Conservation (phyloP, 352 stramenopile species). For the Aphanomyces euteiches region DNA sequence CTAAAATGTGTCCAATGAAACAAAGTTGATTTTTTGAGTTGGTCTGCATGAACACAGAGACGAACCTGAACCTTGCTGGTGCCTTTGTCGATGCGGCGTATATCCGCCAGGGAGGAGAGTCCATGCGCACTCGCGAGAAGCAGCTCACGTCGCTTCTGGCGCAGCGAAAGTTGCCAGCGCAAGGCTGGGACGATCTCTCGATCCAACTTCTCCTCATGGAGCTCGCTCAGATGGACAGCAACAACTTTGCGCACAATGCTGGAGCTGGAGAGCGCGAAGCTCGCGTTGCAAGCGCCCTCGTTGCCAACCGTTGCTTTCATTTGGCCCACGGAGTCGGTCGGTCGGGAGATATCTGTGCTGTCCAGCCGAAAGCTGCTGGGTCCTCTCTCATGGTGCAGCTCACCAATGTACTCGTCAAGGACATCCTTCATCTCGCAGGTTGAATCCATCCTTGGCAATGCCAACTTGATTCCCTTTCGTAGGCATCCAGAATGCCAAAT, state of each 20-base stretch:
- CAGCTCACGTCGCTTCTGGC: constrained; percentile 73
- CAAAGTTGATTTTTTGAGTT: background rate
- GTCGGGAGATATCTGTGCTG: constrained; percentile 96
- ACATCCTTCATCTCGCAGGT: constrained; percentile 30
- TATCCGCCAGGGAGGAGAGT: constrained; percentile 70
- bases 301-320: constrained; percentile 89
- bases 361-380: constrained; percentile 98
- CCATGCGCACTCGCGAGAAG: constrained; percentile 59
- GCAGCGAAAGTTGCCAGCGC: constrained; percentile 76
- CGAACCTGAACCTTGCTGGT: constrained; percentile 42
- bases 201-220: constrained; percentile 85
- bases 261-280: constrained; percentile 97
- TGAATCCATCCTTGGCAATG: background rate
- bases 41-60: constrained; percentile 26
- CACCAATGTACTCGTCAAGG: constrained; percentile 75
- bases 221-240: constrained; percentile 91
- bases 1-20: background rate
- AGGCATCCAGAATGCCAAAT: constrained; percentile 41
- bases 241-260: constrained; percentile 90
- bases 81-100: constrained; percentile 63
- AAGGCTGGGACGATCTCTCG: constrained; percentile 86
- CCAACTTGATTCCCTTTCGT: background rate
- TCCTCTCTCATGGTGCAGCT: constrained; percentile 95
- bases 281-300: constrained; percentile 79
- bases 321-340: constrained; percentile 95